phyloP scores from a whole-genome alignment of 495 filamentous ascomycete species.

The Cercophora sp. region DNA sequence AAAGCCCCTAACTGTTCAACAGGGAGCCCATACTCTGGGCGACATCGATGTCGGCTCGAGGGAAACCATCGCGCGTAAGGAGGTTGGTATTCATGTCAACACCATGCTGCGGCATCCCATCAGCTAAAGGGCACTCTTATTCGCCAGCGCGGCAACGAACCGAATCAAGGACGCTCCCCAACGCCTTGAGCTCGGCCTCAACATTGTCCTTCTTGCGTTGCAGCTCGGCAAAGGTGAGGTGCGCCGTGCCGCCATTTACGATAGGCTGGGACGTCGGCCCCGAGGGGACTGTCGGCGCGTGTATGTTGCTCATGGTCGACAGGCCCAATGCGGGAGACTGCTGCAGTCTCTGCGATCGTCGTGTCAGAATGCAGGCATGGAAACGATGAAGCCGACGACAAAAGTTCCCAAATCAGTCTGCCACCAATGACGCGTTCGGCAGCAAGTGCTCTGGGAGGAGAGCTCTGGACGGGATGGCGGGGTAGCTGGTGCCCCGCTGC shows the following conservation, averaged over 20 bases:
- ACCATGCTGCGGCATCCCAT: slow-evolving; percentile 60
- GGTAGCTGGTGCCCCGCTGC: slow-evolving; percentile 10
- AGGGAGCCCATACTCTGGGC: slow-evolving; percentile 68
- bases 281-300: slow-evolving; percentile 70
- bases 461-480: slow-evolving; percentile 18
- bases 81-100: slow-evolving; percentile 89
- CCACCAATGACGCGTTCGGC: slow-evolving; percentile 26
- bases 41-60: slow-evolving; percentile 89
- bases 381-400: neutral
- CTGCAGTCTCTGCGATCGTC: neutral
- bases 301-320: slow-evolving; percentile 41
- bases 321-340: slow-evolving; percentile 19
- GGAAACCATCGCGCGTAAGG: slow-evolving; percentile 89
- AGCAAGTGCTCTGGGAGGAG: neutral
- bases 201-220: slow-evolving; percentile 71
- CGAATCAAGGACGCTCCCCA: slow-evolving; percentile 81
- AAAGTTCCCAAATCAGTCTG: slow-evolving; percentile 18
- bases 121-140: slow-evolving; percentile 8
- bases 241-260: slow-evolving; percentile 52
- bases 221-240: slow-evolving; percentile 57
- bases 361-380: neutral
- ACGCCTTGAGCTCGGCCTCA: slow-evolving; percentile 78
- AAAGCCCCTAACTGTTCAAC: too few relatives aligned
- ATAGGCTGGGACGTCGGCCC: slow-evolving; percentile 55
- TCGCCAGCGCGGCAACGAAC: slow-evolving; percentile 46